Percentiles rank a stretch among this genome's conserved stretches.
These are phyloP conservation scores for Nematodospora valgi DNA, from an alignment of 805 yeast genomes.

Conservation along the genomic window DNA sequence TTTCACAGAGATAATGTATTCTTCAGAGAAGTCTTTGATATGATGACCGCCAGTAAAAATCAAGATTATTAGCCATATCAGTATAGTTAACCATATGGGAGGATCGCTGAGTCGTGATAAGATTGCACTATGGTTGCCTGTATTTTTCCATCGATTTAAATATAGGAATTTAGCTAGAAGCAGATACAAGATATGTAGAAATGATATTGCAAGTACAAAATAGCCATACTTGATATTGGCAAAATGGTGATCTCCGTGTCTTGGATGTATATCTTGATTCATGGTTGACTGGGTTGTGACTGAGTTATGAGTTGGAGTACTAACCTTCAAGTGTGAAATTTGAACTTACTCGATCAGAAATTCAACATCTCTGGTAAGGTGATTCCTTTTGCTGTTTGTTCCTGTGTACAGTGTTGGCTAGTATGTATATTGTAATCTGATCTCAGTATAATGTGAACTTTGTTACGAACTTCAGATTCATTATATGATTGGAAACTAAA, in stretches of 20 bases:
- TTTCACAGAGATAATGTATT: slow-evolving; percentile 40
- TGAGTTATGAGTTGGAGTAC: not conserved
- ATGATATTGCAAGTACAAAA: slow-evolving; percentile 40
- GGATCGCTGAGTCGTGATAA: slow-evolving; percentile 16
- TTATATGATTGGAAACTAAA: too few relatives aligned
- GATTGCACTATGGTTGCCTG: slow-evolving; percentile 11
- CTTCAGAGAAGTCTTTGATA: slow-evolving; percentile 26
- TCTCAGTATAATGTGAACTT: too few relatives aligned
- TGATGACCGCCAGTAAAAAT: slow-evolving; percentile 29
- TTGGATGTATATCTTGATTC: slow-evolving; percentile 7
- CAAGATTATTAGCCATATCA: slow-evolving; percentile 31
- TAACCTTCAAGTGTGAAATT: not conserved
- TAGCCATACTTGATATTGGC: slow-evolving; percentile 64
- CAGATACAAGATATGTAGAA: slow-evolving; percentile 30
- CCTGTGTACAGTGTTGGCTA: too few relatives aligned
- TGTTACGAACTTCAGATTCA: too few relatives aligned
- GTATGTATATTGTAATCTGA: too few relatives aligned
- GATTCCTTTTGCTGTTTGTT: too few relatives aligned
- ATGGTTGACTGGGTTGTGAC: not conserved
- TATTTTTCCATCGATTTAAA: slow-evolving; percentile 5
- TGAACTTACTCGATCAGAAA: too few relatives aligned
- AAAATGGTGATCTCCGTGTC: slow-evolving; percentile 53
- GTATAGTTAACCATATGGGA: slow-evolving; percentile 33
- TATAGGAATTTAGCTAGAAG: slow-evolving; percentile 6
- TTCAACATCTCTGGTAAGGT: too few relatives aligned